Base-by-base conservation (phyloP, 352 stramenopile genomes). In the Phytopythium cucurbitacearum region DNA sequence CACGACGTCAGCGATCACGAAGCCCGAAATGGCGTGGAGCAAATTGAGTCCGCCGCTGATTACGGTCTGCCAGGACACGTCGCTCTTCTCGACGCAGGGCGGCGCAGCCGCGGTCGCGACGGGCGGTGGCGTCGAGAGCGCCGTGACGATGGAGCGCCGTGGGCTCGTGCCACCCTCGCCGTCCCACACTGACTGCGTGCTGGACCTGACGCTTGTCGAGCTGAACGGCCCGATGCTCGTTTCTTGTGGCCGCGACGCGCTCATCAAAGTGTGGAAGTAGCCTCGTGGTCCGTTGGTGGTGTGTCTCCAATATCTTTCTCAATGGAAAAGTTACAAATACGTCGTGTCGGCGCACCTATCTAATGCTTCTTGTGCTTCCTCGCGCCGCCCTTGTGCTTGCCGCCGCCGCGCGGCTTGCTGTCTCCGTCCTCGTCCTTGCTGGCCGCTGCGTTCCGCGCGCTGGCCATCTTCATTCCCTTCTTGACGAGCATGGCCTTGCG, bases 221-320 rank as follows among this genome's bases (percentile, higher is more conserved):
- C 74, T 97, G 45, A 93, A 95, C 40, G 81, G 77, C 6, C 87
- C 87, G 13, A 87, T 95, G 63, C 65, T 99, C 21, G 84, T 98
- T 32, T 98, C 94, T 13, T 89, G 86, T 55, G 94, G 87, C 33
- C 80, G 95, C 47, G 96, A 99, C 73, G 94, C 92, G 34, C 88
- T 97, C 60, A 97, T 99, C 57, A 99, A 99, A 70, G 71, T 98
- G 48, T 99, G 94, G 93, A 92, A 95, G 51, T 99, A 68, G 69
- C 21, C 21, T 32, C 40, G 37, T n/a, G 3, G 21, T 8, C 13
- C 33, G 32, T 38, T 15, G 33, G 16, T 41, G 41, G 12, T 50
- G n/a, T 46, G 39, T 11, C 11, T 46, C 32, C 32, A 46, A 33
- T 33, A 33, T 46, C 4, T 33, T 46, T n/a, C 41, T 46, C 32